Evolutionary conservation across 2,329 filamentous ascomycete genomes (phyloP).

Genomic region (Daldinia sp.): DNA sequence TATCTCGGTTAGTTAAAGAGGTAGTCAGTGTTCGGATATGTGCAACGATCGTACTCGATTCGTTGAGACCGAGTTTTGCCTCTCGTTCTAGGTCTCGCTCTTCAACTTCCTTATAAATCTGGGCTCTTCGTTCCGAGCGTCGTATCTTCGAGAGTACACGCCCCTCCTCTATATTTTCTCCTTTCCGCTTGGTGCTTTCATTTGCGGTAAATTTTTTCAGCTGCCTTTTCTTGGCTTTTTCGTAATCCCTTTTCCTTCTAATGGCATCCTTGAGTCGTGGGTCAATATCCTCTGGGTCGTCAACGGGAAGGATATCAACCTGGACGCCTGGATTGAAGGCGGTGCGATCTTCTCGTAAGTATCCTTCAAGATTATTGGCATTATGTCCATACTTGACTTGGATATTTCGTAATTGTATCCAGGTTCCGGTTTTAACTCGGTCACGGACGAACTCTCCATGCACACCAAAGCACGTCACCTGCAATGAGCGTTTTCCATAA

Average conservation of each 20-base stretch:
- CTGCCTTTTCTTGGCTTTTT: conserved; percentile 49
- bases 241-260: conserved; percentile 71
- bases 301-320: conserved; percentile 59
- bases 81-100: conserved; percentile 44
- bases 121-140: conserved; percentile 44
- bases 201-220: conserved; percentile 31
- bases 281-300: conserved; percentile 54
- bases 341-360: conserved; percentile 67
- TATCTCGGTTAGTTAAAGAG: conserved; percentile 35
- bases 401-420: conserved; percentile 75
- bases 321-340: conserved; percentile 58
- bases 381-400: conserved; percentile 68
- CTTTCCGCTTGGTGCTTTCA: conserved; percentile 37
- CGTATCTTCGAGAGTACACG: conserved; percentile 40
- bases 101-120: conserved; percentile 35
- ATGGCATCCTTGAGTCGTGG: conserved; percentile 64
- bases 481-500: conserved; percentile 74
- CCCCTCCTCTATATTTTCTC: conserved; percentile 20
- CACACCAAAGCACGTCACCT: conserved; percentile 74
- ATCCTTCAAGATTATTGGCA: conserved; percentile 72
- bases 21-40: not conserved
- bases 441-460: conserved; percentile 68
- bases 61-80: conserved; percentile 46
- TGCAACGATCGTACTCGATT: conserved; percentile 38
- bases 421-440: conserved; percentile 65